A percentile compares a stretch with the other conserved stretches of the same genome.
phyloP scores from a whole-genome alignment of 2,329 filamentous ascomycete species.

The Tolypocladium capitatum region DNA sequence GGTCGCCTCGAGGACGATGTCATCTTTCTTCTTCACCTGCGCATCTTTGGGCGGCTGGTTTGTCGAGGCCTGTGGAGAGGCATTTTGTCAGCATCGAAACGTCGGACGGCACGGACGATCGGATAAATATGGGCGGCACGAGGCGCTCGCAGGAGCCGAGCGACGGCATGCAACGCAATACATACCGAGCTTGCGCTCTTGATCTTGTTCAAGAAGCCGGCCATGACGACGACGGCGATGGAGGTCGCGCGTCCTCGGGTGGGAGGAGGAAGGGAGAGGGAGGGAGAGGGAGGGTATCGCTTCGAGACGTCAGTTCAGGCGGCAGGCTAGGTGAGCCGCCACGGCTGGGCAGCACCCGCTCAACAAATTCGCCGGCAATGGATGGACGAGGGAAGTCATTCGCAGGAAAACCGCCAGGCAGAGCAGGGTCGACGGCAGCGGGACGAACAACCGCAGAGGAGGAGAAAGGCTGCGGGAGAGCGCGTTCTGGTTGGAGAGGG shows the following conservation, averaged over 20 bases:
- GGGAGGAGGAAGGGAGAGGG: too few relatives aligned
- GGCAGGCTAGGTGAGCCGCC: constrained; percentile 14
- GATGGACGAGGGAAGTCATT: constrained; percentile 7
- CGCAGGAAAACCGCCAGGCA: neutral
- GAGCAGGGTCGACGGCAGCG: neutral
- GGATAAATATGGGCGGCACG: neutral
- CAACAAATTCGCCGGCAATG: constrained; percentile 14
- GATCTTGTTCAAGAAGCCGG: constrained; percentile 46
- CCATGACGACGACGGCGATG: constrained; percentile 27
- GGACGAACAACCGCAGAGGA: neutral
- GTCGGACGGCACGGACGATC: constrained; percentile 6
- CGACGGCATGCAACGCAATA: constrained; percentile 10
- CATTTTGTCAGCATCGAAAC: constrained; percentile 18
- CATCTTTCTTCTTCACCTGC: constrained; percentile 41
- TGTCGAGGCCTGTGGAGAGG: constrained; percentile 27
- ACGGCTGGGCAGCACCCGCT: constrained; percentile 22
- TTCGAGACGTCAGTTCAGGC: constrained; percentile 1
- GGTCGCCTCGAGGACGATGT: constrained; percentile 43
- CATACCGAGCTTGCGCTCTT: constrained; percentile 42
- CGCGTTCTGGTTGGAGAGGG: neutral
- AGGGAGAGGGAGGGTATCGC: neutral
- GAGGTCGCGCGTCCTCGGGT: constrained; percentile 9
- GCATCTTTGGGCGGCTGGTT: constrained; percentile 31
- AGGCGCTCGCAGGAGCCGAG: neutral
- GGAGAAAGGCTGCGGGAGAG: neutral